Evolutionary conservation across 768 basidiomycete species (phyloP).

Genomic region (Psilocybe cyanescens): DNA sequence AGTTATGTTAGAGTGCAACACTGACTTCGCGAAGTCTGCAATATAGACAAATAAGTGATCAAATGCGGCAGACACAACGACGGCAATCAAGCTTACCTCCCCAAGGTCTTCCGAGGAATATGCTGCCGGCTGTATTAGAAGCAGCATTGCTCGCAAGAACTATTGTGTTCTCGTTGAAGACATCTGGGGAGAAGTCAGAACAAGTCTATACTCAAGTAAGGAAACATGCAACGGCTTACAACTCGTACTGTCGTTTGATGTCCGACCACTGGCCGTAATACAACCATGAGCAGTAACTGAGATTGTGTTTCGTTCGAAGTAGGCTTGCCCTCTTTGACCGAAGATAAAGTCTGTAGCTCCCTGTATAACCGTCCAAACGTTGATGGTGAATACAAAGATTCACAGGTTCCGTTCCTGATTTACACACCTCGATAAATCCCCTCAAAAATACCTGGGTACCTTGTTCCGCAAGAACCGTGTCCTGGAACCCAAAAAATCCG

Average conservation of each 20-base stretch:
- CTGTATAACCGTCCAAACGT: slow-evolving; percentile 22
- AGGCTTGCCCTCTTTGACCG: slow-evolving; percentile 45
- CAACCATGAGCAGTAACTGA: slow-evolving; percentile 46
- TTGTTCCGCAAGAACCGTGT: slow-evolving; percentile 47
- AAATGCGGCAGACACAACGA: not conserved
- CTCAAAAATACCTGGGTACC: slow-evolving; percentile 53
- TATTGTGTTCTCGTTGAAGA: slow-evolving; percentile 48
- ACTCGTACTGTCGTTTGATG: slow-evolving; percentile 45
- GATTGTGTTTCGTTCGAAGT: slow-evolving; percentile 54
- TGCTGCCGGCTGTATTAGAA: slow-evolving; percentile 36
- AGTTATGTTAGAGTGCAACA: not conserved
- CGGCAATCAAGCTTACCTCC: slow-evolving; percentile 31
- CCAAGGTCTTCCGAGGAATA: slow-evolving; percentile 55
- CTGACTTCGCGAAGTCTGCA: slow-evolving; percentile 47
- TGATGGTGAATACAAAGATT: not conserved
- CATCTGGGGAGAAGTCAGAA: slow-evolving; percentile 27
- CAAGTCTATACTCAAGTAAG: not conserved
- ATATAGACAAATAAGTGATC: not conserved
- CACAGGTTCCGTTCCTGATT: not conserved
- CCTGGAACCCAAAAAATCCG: slow-evolving; percentile 51
- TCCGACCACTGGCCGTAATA: slow-evolving; percentile 52
- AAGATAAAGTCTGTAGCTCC: slow-evolving; percentile 57
- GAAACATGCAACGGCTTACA: slow-evolving; percentile 34
- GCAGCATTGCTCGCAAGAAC: slow-evolving; percentile 43
- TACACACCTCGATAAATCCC: slow-evolving; percentile 48